phyloP scores from a whole-genome alignment of 163 green algal genomes.

The Chloromonas sp. region DNA sequence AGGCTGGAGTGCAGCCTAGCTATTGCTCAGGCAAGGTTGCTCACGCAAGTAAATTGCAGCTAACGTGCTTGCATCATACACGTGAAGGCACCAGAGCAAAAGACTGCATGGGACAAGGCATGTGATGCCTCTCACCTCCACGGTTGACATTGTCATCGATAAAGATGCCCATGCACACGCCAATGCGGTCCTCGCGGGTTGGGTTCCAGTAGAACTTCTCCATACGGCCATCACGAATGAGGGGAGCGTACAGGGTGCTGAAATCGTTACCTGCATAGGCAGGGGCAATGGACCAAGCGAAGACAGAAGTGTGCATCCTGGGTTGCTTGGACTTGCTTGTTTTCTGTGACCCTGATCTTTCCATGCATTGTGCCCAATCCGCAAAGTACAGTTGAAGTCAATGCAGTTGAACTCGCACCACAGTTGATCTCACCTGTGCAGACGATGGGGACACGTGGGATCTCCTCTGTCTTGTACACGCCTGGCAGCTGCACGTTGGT shows the following conservation, averaged over 20 bases:
- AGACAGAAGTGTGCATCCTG: not conserved
- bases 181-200: conserved; percentile 91
- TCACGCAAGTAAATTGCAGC: too few relatives aligned
- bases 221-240: conserved; percentile 99
- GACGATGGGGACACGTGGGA: conserved; percentile 94
- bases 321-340: not conserved
- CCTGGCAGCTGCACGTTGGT: conserved; percentile 99
- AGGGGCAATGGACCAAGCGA: not conserved
- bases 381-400: not conserved
- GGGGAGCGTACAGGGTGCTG: conserved; percentile 95
- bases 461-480: conserved; percentile 91
- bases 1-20: too few relatives aligned
- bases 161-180: conserved; percentile 98
- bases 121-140: conserved; percentile 37
- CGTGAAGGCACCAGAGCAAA: not conserved
- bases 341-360: not conserved
- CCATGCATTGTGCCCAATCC: not conserved
- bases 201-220: conserved; percentile 99
- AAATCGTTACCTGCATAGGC: conserved; percentile 88
- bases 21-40: too few relatives aligned
- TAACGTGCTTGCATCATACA: not conserved
- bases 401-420: too few relatives aligned
- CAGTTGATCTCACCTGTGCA: conserved; percentile 62
- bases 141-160: conserved; percentile 60
- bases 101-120: not conserved